Percentiles rank a stretch among this genome's conserved stretches.
Conservation (phyloP, 2,329 filamentous ascomycete species). For the Alternaria arborescens region DNA sequence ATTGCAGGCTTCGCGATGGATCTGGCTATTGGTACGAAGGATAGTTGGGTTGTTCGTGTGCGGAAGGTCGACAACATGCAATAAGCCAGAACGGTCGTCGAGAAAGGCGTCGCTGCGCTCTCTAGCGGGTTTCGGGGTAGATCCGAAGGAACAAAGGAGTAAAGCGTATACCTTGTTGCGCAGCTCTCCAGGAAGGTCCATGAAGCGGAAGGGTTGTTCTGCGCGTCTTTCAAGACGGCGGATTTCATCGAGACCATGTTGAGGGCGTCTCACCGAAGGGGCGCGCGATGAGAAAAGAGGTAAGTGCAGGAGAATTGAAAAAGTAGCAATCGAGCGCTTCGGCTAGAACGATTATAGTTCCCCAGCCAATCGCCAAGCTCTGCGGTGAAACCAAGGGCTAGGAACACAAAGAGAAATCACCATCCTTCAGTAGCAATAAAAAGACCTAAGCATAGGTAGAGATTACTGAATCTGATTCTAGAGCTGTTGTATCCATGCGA, state of each 20-base stretch:
- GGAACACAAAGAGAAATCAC: not conserved
- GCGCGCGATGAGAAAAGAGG: not conserved
- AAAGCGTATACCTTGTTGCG: conserved; percentile 26
- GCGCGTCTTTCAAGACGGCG: not conserved
- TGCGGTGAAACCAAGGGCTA: not conserved
- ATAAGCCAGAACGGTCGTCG: not conserved
- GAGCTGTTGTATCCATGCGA: conserved; percentile 8
- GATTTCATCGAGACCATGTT: too few relatives aligned
- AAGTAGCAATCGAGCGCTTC: not conserved
- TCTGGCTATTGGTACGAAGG: not conserved
- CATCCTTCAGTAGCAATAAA: not conserved
- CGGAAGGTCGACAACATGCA: not conserved
- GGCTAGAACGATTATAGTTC: not conserved
- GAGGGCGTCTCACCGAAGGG: too few relatives aligned
- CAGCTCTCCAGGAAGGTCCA: conserved; percentile 21
- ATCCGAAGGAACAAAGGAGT: not conserved
- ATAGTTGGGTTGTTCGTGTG: not conserved
- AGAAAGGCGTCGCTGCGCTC: not conserved
- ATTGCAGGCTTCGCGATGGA: not conserved
- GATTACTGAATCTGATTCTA: not conserved
- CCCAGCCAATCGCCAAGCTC: not conserved
- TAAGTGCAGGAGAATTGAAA: too few relatives aligned
- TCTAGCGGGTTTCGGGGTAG: too few relatives aligned
- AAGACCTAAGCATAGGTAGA: not conserved
- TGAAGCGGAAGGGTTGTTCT: conserved; percentile 10